Evolutionary conservation across 78 protist genomes (phyloP).

Genomic region (Dictyostelium intermedium): DNA sequence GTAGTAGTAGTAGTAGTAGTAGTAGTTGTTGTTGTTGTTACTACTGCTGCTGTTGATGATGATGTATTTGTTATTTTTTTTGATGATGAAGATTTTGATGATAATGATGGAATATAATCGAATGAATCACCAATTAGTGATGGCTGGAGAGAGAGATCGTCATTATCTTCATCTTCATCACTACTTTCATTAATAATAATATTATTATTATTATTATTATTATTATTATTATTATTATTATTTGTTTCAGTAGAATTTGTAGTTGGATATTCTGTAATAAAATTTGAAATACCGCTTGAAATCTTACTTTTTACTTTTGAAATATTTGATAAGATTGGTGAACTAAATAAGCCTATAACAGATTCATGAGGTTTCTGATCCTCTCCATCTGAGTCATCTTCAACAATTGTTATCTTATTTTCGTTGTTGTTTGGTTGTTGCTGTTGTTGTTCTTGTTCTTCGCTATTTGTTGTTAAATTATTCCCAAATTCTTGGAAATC

Average conservation of each 20-base stretch:
- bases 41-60: no score
- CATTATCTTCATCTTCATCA: background rate
- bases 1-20: background rate
- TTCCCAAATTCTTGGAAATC: background rate
- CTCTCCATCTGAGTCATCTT: background rate
- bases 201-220: background rate
- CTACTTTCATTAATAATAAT: background rate
- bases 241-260: background rate
- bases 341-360: background rate
- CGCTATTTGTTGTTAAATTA: no score
- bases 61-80: background rate
- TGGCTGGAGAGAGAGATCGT: background rate
- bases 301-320: slow-evolving; percentile 10
- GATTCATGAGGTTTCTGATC: background rate
- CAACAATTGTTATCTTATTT: background rate
- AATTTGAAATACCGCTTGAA: background rate
- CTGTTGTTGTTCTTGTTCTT: background rate
- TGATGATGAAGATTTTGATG: background rate
- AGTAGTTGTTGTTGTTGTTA: background rate
- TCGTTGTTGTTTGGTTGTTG: background rate
- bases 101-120: background rate
- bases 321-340: background rate
- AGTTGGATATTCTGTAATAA: slow-evolving; percentile 29
- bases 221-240: background rate
- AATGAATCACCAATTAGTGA: slow-evolving; percentile 1